Evolutionary conservation across 2,329 filamentous ascomycete genomes (phyloP), one percentile per base, ranked within the genome.

Genomic region (Hypoxylon sp.): DNA sequence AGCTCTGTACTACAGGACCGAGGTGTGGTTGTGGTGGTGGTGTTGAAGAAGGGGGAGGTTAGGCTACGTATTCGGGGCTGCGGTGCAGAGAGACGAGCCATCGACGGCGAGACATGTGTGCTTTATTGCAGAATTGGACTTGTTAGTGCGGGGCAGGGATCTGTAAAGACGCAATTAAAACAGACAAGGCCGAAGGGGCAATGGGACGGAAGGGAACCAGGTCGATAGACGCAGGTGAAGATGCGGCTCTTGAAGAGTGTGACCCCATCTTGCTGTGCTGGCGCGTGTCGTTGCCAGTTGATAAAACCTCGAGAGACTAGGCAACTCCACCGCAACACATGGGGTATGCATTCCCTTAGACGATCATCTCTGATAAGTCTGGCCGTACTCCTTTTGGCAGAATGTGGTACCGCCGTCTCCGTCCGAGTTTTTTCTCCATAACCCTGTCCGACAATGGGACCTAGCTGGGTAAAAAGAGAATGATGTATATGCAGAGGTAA

Each of bases 251-350:
- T 85, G 75, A 78, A 86, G 81, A 86, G 86, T 88, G 87, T 87
- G 87, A 88, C 87, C 88, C 70, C 87, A 88, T 89, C 83, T 85
- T 92, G 93, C 94, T 97, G 94, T 92, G 93, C 87, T 97, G 94
- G 93, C 93, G 91, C 90, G 85, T 86, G 86, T 91, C 86, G 86
- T 89, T 88, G 88, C 92, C 92, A 95, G 91, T 94, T 90, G 87
- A 90, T 88, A 84, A 85, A 85, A 87, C 82, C 81, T 83, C 84
- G 83, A 85, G 84, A 86, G 83, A 86, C 86, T 87, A 88, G 83
- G 81, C 84, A 86, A 85, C 86, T 88, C 88, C 87, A 90, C 87
- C 81, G 80, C 82, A 80, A 83, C 83, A 85, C 81, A 83, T 82
- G 80, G 80, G 81, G 79, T 79, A 82, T 82, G 83, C 82, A 84